phyloP scores from a whole-genome alignment of 352 stramenopile genomes.

The Globisporangium cederbergense region DNA sequence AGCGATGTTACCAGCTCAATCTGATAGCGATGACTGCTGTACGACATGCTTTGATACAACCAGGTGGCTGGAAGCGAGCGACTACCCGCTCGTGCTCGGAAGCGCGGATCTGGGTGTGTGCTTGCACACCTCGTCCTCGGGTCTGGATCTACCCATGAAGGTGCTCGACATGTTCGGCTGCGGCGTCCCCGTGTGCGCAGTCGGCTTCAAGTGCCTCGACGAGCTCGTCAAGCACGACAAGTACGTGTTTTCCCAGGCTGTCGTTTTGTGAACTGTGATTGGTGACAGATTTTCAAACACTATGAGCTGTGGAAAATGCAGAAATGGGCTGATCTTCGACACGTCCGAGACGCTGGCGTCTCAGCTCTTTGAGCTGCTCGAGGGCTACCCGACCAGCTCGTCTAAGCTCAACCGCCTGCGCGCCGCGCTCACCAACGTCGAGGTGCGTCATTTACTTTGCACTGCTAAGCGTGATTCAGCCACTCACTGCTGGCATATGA shows the following conservation, averaged over 20 bases:
- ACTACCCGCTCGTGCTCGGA: conserved; percentile 96
- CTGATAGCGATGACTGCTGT: not conserved
- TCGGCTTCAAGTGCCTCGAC: conserved; percentile 93
- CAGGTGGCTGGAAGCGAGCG: conserved; percentile 94
- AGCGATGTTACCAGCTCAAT: not conserved
- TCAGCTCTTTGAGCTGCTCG: conserved; percentile 61
- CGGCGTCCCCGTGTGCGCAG: conserved; percentile 94
- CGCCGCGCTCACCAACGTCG: conserved; percentile 43
- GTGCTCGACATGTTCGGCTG: conserved; percentile 99
- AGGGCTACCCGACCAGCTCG: conserved; percentile 45
- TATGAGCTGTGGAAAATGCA: conserved; percentile 11
- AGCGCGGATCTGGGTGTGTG: conserved; percentile 96
- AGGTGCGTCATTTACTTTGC: conserved; percentile 31
- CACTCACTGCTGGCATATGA: not conserved
- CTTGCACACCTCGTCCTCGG: conserved; percentile 98
- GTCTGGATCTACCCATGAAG: conserved; percentile 99
- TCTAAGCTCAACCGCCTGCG: conserved; percentile 47
- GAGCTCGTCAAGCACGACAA: conserved; percentile 95
- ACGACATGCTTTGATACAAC: not conserved
- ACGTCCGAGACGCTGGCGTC: conserved; percentile 49
- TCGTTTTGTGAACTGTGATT: not conserved
- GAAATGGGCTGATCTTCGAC: conserved; percentile 75
- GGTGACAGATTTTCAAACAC: not conserved
- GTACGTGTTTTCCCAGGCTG: conserved; percentile 45
- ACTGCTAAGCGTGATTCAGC: not conserved